Base-by-base conservation (phyloP, 768 basidiomycete species). In the Calocera cornea region DNA sequence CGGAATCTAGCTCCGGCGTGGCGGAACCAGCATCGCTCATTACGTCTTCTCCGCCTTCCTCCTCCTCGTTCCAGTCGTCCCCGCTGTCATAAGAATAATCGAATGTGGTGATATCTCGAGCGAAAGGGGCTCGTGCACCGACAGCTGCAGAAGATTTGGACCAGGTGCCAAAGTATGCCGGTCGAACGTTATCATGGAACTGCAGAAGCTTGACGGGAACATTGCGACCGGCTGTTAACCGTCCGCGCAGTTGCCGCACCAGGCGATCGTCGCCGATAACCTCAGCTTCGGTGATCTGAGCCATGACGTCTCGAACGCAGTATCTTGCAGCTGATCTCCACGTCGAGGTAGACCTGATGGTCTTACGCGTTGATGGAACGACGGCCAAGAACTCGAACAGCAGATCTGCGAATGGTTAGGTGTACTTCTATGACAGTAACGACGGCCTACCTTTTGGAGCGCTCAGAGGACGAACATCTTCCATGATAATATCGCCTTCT, bases 31-130 rank as follows among this genome's bases (percentile, higher is more conserved):
- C 80, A 7, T 87, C 83, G 14, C 65, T 66, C 31, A 70, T 72
- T 66, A 90, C 88, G 64, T 90, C 90, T 64, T 87, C 91, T 12
- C 85, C 91, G 1, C 82, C 84, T 14, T 80, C 81, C 24, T 86
- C 86, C 74, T 94, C 93, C 67, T 89, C 90, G 70, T 92, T 92
- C 97, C 97, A 98, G 72, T 98, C 97, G 72, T 87, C 92, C 16
- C 92, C 95, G 65, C 91, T 94, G 78, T 99, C 95, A 73, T 95
- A 92, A 2, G 84, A 83, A 75, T 98, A 99, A 76, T 98, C 93
- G 66, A 90, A 82, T 14, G 84, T 81, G 0, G 87, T 78, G 12
- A 84, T 80, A 72, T 99, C 97, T 70, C 84, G 84, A 1, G 82
- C 85, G 69, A 95, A 88, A 0, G 97, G 95, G 19, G 82, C 84